Evolutionary conservation across 1,139 yeast genomes (phyloP), one percentile per base, ranked within the genome.

Genomic region (Wickerhamomyces sp.): DNA sequence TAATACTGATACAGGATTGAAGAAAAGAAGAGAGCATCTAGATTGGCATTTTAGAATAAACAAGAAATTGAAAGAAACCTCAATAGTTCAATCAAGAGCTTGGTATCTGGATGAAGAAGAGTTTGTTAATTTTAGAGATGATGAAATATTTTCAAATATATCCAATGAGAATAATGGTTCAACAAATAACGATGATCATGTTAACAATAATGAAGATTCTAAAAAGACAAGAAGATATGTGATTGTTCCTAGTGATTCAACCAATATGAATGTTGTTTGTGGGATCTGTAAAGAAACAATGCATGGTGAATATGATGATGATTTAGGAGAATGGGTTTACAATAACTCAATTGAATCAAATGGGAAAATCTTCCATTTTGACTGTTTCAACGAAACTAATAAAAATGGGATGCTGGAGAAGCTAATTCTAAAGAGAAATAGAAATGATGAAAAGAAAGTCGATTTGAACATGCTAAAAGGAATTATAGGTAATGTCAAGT

Each of bases 11-110:
- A 77, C 74, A 44, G 95, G 94, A 3, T 71, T 74, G 15, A 68
- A 65, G 40, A 73, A 76, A 47, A 74, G 84, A 50, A 66, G 72
- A 39, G 72, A 73, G 9, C 99, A 93, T 65, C 69, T 89, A 56
- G 99, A 93, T 66, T 93, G 98, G 98, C 99, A 93, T 69, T 90
- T 90, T 70, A 78, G 98, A 59, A 86, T 89, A 45, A 91, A 89
- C 64, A 87, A 86, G 60, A 84, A 87, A 57, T 70, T 86, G 43
- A 78, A 86, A 41, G 84, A 76, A 37, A 66, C 71, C 10, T 58
- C 63, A 38, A 55, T 58, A 6, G 78, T 81, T 34, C 89, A 88
- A 63, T 80, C 88, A 43, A 72, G 98, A 57, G 78, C 83, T 56
- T 90, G 96, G 95, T 91, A 81, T 63, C 65, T 91, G 52, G 81